Evolutionary conservation across 2,329 filamentous ascomycete species (phyloP).

Genomic region (Hysterium pulicare): DNA sequence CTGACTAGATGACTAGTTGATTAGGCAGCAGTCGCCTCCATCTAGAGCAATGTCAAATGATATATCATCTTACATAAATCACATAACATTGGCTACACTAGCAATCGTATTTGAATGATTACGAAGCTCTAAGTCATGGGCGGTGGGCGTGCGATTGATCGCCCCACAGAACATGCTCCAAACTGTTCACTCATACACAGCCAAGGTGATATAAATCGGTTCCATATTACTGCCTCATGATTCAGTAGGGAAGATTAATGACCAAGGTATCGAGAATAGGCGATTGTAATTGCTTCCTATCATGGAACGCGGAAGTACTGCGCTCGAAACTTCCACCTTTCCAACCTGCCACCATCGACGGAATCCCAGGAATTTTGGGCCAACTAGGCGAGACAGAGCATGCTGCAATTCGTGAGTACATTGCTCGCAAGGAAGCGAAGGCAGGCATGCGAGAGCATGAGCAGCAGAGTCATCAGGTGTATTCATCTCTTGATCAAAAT

Average conservation of each 20-base stretch:
- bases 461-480: neutral
- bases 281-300: neutral
- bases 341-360: neutral
- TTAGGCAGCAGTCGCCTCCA: no score
- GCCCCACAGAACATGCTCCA: neutral
- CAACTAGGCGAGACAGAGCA: neutral
- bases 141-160: neutral
- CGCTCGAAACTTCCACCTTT: neutral
- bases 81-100: no score
- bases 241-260: neutral
- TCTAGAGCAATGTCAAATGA: no score
- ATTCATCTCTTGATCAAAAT: neutral
- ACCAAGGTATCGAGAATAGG: neutral
- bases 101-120: no score
- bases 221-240: neutral
- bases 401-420: neutral
- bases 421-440: neutral
- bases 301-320: neutral
- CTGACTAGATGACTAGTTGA: no score
- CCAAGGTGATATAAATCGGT: neutral
- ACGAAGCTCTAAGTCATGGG: neutral
- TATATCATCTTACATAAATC: no score
- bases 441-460: neutral
- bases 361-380: neutral
- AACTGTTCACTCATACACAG: neutral